These are phyloP conservation scores for Exophiala spinifera DNA, from an alignment of 2,329 filamentous ascomycete species.

Conservation along the genomic window DNA sequence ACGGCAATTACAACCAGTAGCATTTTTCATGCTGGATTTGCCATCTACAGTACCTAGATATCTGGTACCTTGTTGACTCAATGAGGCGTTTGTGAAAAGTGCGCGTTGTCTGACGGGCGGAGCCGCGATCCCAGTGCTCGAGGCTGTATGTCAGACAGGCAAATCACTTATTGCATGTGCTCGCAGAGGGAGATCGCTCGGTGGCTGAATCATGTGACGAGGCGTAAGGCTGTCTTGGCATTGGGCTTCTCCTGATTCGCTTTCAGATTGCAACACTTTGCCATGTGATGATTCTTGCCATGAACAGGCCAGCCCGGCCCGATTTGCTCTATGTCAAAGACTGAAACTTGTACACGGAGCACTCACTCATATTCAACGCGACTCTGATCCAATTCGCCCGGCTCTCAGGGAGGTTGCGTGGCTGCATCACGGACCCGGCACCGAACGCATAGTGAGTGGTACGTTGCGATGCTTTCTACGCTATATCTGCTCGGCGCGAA, in stretches of 20 bases:
- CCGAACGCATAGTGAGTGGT: not conserved
- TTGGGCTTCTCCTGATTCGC: not conserved
- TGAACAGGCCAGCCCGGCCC: not conserved
- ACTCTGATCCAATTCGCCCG: not conserved
- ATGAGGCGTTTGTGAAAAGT: no score
- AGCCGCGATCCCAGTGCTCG: no score
- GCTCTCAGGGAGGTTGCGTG: not conserved
- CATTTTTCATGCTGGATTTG: not conserved
- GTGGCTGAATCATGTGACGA: not conserved
- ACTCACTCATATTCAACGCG: not conserved
- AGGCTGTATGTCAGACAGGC: not conserved
- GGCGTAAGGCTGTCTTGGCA: not conserved
- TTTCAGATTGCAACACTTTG: not conserved
- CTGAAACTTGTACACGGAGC: not conserved
- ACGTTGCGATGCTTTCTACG: not conserved
- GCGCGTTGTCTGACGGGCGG: no score
- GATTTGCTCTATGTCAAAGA: no score
- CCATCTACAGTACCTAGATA: not conserved
- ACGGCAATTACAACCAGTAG: not conserved
- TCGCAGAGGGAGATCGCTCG: not conserved
- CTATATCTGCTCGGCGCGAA: not conserved
- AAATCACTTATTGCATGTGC: not conserved
- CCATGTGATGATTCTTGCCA: not conserved
- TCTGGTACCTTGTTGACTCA: no score
- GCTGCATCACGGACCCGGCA: not conserved